A percentile compares a stretch with the other conserved stretches of the same genome.
Conservation (phyloP, 148 eudicot species). For the Euryodendron excelsum region DNA sequence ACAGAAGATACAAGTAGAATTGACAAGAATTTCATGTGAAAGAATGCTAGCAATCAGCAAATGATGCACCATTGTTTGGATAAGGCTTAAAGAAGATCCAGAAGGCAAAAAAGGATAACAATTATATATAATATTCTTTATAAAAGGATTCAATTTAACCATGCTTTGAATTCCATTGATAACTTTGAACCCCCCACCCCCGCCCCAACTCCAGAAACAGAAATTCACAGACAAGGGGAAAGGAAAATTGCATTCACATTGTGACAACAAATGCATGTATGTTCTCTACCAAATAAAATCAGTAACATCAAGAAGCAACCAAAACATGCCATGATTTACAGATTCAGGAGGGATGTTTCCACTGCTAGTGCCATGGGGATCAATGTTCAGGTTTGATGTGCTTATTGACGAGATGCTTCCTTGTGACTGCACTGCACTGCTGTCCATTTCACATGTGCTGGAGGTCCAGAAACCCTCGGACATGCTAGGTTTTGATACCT, state of each 20-base stretch:
- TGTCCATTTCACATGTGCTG: slow-evolving; percentile 64
- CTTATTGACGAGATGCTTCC: slow-evolving; percentile 68
- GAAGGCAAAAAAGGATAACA: background rate
- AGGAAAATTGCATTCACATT: background rate
- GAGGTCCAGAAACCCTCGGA: slow-evolving; percentile 65
- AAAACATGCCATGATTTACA: slow-evolving; percentile 70
- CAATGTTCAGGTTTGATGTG: slow-evolving; percentile 44
- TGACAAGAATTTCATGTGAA: background rate
- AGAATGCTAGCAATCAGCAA: no score
- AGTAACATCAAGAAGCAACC: background rate
- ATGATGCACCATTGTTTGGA: background rate
- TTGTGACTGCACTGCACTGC: slow-evolving; percentile 55
- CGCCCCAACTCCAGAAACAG: no score
- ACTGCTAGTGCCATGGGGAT: slow-evolving; percentile 50
- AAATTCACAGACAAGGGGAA: background rate
- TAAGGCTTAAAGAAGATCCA: background rate
- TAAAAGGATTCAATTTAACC: background rate
- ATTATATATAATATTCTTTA: background rate
- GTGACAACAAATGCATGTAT: background rate
- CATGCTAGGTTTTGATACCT: slow-evolving; percentile 24
- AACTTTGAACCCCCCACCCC: background rate
- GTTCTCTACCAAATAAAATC: background rate
- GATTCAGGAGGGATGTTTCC: slow-evolving; percentile 55
- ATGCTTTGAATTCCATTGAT: background rate
- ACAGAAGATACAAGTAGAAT: background rate